A percentile compares a stretch with the other conserved stretches of the same genome.
phyloP scores from a whole-genome alignment of 345 rosid genomes.

The Dimocarpus longan region DNA sequence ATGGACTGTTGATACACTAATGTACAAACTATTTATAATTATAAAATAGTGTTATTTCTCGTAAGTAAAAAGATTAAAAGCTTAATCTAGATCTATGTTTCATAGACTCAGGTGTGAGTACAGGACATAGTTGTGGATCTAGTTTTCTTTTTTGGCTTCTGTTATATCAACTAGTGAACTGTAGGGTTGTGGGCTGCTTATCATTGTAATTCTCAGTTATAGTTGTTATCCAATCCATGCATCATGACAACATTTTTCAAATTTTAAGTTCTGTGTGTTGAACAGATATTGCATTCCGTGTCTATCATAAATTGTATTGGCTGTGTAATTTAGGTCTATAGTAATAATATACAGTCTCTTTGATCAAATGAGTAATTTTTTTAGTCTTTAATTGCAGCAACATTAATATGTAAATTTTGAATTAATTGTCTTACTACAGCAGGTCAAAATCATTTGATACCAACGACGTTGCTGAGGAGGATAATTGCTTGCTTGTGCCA shows the following conservation, averaged over 20 bases:
- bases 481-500: constrained; percentile 50
- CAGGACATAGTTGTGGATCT: background rate
- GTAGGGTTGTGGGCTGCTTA: background rate
- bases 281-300: background rate
- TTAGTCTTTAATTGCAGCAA: background rate
- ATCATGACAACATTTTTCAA: background rate
- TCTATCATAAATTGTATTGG: background rate
- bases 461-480: constrained; percentile 52
- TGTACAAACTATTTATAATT: no score
- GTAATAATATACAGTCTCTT: background rate
- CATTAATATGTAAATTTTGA: background rate
- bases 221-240: background rate
- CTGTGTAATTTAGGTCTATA: background rate
- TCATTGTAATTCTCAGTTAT: background rate
- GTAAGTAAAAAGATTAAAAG: no score
- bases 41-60: background rate
- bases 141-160: background rate
- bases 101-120: background rate
- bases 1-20: background rate
- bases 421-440: constrained; percentile 30
- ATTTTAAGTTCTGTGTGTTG: background rate
- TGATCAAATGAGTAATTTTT: background rate
- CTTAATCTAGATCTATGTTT: background rate
- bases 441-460: constrained; percentile 38
- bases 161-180: background rate